Percentiles rank a stretch among this genome's conserved stretches.
phyloP scores from a whole-genome alignment of 805 yeast species.

The Starmerella apis region DNA sequence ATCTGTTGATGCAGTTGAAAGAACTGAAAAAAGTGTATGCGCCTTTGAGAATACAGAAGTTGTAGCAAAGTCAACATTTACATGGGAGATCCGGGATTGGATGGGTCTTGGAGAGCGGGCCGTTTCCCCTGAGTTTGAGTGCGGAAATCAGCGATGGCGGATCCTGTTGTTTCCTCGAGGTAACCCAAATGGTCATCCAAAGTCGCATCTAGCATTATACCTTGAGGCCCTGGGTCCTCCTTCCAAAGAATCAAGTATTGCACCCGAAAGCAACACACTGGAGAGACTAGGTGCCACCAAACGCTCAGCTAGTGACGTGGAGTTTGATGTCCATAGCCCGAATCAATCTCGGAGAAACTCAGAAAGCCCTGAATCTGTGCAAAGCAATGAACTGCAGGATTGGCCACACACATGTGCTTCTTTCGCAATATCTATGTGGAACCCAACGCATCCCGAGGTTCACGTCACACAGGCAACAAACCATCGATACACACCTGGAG shows the following conservation, averaged over 20 bases:
- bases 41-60: slow-evolving; percentile 21
- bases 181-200: slow-evolving; percentile 38
- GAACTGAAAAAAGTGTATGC: slow-evolving; percentile 1
- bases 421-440: slow-evolving; percentile 75
- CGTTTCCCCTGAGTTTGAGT: slow-evolving; percentile 29
- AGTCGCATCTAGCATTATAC: slow-evolving; percentile 40
- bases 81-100: slow-evolving; percentile 36
- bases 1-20: background rate
- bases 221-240: slow-evolving; percentile 51
- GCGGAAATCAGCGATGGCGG: slow-evolving; percentile 35
- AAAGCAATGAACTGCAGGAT: background rate
- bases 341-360: background rate
- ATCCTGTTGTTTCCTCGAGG: slow-evolving; percentile 71
- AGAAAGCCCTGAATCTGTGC: background rate
- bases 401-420: slow-evolving; percentile 56
- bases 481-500: slow-evolving; percentile 65
- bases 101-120: slow-evolving; percentile 30
- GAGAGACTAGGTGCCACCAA: background rate
- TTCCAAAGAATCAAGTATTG: background rate
- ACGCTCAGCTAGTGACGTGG: background rate
- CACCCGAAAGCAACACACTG: background rate
- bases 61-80: slow-evolving; percentile 21
- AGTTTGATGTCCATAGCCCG: background rate
- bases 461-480: slow-evolving; percentile 53
- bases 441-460: slow-evolving; percentile 58